phyloP scores from a whole-genome alignment of 768 basidiomycete genomes.

The Cubamyces sp. region DNA sequence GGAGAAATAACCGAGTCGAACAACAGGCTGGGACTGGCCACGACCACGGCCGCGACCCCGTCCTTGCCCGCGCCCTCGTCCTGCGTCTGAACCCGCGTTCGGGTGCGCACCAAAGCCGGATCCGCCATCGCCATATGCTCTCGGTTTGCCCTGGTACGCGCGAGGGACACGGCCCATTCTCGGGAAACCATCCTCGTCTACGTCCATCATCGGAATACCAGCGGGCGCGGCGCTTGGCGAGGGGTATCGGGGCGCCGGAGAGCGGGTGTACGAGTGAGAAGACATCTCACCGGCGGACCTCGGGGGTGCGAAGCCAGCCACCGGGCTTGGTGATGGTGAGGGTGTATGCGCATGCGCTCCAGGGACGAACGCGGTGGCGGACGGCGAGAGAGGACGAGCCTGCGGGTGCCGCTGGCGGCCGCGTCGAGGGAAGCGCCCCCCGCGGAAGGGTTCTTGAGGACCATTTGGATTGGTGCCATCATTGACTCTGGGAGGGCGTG shows the following conservation, averaged over 20 bases:
- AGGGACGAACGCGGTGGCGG: constrained; percentile 19
- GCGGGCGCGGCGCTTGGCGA: not conserved
- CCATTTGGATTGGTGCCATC: not conserved
- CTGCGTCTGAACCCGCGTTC: not conserved
- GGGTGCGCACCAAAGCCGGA: not conserved
- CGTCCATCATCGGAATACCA: not conserved
- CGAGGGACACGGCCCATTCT: not conserved
- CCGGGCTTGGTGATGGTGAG: constrained; percentile 3
- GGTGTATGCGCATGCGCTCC: constrained; percentile 14
- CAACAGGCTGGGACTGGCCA: not conserved
- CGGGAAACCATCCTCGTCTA: constrained; percentile 9
- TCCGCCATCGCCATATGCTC: not conserved
- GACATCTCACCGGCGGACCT: not conserved
- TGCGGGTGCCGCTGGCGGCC: constrained; percentile 11
- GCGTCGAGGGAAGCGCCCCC: constrained; percentile 7
- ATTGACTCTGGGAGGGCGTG: constrained; percentile 30
- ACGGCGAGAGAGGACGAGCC: constrained; percentile 15
- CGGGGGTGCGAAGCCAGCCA: not conserved
- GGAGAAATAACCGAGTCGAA: not conserved
- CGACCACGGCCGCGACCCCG: constrained; percentile 16
- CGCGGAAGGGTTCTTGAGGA: not conserved
- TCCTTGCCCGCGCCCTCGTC: constrained; percentile 1
- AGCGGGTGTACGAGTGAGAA: not conserved
- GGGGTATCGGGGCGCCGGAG: not conserved
- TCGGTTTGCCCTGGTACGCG: not conserved